Conservation (phyloP, 2,329 filamentous ascomycete genomes). For the Nothophoma quercina region DNA sequence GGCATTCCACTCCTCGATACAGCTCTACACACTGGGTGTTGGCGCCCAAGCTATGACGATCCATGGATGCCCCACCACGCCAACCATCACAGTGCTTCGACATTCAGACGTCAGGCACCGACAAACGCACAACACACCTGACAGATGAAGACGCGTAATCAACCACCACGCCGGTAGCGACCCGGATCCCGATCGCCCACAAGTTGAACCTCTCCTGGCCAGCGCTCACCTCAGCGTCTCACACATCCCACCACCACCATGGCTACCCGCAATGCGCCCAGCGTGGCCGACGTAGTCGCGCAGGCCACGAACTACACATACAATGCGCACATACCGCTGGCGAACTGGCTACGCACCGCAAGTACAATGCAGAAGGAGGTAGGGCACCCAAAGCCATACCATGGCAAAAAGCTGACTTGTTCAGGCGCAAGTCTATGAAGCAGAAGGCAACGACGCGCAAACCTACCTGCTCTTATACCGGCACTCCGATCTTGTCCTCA, state of each 20-base stretch:
- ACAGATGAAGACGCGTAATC: conserved; percentile 42
- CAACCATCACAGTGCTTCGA: conserved; percentile 34
- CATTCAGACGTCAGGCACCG: conserved; percentile 24
- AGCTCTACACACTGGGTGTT: no score
- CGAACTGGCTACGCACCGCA: conserved; percentile 82
- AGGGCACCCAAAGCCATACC: conserved; percentile 29
- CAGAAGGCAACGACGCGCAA: conserved; percentile 84
- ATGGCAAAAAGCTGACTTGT: conserved; percentile 10
- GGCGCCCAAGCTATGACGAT: conserved; percentile 23
- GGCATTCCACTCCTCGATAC: no score
- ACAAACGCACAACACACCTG: conserved; percentile 20
- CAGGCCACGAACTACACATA: conserved; percentile 84
- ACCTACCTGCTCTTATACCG: conserved; percentile 92
- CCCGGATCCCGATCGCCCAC: not conserved
- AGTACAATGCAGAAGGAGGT: conserved; percentile 84
- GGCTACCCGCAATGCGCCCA: conserved; percentile 60
- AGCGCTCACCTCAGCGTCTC: not conserved
- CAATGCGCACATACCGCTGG: conserved; percentile 76
- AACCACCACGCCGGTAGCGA: conserved; percentile 31
- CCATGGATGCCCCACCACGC: conserved; percentile 44
- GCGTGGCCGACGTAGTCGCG: conserved; percentile 76
- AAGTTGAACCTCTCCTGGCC: not conserved
- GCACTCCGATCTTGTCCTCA: conserved; percentile 83
- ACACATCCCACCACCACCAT: conserved; percentile 24
- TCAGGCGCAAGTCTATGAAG: conserved; percentile 83